Conservation (phyloP, 1,284 basidiomycete species). For the Papiliotrema nemorosa region DNA sequence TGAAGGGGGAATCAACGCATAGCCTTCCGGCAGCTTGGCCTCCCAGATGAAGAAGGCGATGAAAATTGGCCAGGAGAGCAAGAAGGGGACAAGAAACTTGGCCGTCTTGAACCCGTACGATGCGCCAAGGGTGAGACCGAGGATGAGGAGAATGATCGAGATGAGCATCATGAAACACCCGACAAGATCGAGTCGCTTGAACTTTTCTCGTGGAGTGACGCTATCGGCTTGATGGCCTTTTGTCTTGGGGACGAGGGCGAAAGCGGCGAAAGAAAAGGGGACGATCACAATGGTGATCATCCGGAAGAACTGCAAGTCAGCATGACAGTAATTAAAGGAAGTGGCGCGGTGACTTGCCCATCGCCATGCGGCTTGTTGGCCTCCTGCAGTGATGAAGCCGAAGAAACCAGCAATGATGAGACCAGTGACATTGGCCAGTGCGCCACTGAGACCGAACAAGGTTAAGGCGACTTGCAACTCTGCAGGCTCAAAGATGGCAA, state of each 20-base stretch:
- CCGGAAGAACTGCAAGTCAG: conserved; percentile 34
- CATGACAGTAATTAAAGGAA: not conserved
- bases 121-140: conserved; percentile 43
- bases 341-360: conserved; percentile 25
- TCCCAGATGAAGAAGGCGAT: conserved; percentile 39
- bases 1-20: conserved; percentile 37
- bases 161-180: conserved; percentile 32
- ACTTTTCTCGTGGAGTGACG: conserved; percentile 15
- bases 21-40: conserved; percentile 21
- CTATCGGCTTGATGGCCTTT: conserved; percentile 17
- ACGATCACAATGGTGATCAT: conserved; percentile 35
- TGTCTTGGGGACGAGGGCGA: conserved; percentile 27
- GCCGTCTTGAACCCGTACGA: conserved; percentile 40
- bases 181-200: conserved; percentile 38
- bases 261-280: conserved; percentile 22
- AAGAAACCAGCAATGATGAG: conserved; percentile 41
- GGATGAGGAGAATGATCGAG: conserved; percentile 41
- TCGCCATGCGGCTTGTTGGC: conserved; percentile 41
- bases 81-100: conserved; percentile 44
- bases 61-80: conserved; percentile 37
- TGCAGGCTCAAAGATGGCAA: conserved; percentile 20
- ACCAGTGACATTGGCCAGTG: conserved; percentile 39
- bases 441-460: conserved; percentile 23
- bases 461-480: conserved; percentile 28
- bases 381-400: conserved; percentile 41